A percentile compares a stretch with the other conserved stretches of the same genome.
Conservation (phyloP, 2,329 filamentous ascomycete species). For the Hymenoscyphus salicellus region DNA sequence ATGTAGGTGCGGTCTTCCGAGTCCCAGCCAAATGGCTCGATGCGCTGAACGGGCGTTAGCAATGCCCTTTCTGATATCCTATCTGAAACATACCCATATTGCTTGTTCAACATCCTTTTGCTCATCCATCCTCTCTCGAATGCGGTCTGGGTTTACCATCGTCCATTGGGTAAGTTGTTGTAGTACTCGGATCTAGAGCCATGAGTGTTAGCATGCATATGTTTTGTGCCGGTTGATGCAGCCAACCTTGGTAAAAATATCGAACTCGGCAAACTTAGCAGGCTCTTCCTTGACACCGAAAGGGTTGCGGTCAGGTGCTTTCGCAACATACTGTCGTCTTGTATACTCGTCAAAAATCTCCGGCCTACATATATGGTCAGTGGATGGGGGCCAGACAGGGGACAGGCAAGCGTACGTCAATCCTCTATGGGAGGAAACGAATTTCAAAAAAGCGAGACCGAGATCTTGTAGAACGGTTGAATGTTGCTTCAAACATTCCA, state of each 20-base stretch:
- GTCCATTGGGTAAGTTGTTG: constrained; percentile 89
- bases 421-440: constrained; percentile 88
- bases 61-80: not conserved
- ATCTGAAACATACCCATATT: constrained; percentile 64
- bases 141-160: constrained; percentile 79
- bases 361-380: constrained; percentile 50
- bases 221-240: constrained; percentile 29
- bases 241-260: constrained; percentile 72
- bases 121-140: constrained; percentile 83
- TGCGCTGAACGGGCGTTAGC: constrained; percentile 49
- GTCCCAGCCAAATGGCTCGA: constrained; percentile 87
- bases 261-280: constrained; percentile 73
- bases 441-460: constrained; percentile 83
- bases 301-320: constrained; percentile 75
- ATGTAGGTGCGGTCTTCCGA: constrained; percentile 81
- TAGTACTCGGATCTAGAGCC: constrained; percentile 63
- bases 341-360: constrained; percentile 94
- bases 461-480: constrained; percentile 76
- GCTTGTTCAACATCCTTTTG: constrained; percentile 77
- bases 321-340: constrained; percentile 81
- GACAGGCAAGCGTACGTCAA: constrained; percentile 65
- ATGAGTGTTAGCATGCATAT: constrained; percentile 25
- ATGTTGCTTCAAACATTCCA: constrained; percentile 77
- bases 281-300: constrained; percentile 76
- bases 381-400: not conserved